These are phyloP conservation scores for Dacryopinax primogenitus DNA, from an alignment of 768 basidiomycete genomes.

Conservation along the genomic window DNA sequence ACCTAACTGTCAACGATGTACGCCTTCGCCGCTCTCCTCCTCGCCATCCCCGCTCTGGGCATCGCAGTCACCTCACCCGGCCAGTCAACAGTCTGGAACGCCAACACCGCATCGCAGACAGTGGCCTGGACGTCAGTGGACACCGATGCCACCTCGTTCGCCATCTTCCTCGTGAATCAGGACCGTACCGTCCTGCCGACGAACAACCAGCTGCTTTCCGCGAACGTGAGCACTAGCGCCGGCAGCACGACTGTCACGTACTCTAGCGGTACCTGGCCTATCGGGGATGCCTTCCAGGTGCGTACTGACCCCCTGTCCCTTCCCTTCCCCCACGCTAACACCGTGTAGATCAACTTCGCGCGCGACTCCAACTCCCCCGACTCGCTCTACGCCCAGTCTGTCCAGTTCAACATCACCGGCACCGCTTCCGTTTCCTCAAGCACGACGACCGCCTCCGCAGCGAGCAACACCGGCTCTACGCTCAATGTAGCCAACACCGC, in stretches of 20 bases:
- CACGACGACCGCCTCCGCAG: constrained; percentile 25
- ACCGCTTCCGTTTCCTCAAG: constrained; percentile 19
- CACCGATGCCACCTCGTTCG: constrained; percentile 58
- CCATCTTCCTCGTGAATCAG: constrained; percentile 51
- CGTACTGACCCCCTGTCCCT: constrained; percentile 2
- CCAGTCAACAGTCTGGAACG: constrained; percentile 40
- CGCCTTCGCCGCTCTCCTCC: constrained; percentile 26
- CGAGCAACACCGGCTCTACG: constrained; percentile 20
- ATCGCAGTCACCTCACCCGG: constrained; percentile 47
- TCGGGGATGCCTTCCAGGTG: constrained; percentile 26
- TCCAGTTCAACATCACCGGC: constrained; percentile 40
- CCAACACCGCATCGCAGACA: constrained; percentile 37
- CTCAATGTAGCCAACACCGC: constrained; percentile 23
- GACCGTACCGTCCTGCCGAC: constrained; percentile 30
- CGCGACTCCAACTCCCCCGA: constrained; percentile 34
- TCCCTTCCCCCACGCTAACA: constrained; percentile 12
- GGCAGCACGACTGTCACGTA: constrained; percentile 35
- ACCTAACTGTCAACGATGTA: neutral
- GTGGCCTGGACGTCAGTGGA: constrained; percentile 51
- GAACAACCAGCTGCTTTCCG: constrained; percentile 38
- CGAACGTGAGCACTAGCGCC: constrained; percentile 41
- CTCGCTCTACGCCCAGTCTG: constrained; percentile 59
- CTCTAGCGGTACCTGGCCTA: constrained; percentile 53
- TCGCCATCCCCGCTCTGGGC: constrained; percentile 47
- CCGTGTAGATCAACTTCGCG: constrained; percentile 64